Evolutionary conservation across 2,329 filamentous ascomycete genomes (phyloP).

Genomic region (Colletotrichum australisinense): DNA sequence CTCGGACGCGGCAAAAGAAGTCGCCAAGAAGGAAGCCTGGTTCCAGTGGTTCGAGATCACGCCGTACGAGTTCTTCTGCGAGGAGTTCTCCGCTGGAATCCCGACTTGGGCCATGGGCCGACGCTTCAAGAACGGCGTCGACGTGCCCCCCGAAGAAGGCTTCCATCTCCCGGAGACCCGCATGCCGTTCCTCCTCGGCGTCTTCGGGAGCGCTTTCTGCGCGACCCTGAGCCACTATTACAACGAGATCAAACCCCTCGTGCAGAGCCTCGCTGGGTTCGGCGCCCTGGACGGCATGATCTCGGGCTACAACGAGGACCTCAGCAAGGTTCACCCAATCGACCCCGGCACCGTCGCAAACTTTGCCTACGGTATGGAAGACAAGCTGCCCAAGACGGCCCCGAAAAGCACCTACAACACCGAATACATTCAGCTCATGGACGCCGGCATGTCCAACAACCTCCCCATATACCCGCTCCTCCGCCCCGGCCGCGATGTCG

Average conservation of each 20-base stretch:
- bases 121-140: slow-evolving; percentile 79
- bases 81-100: slow-evolving; percentile 91
- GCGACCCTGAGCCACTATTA: slow-evolving; percentile 97
- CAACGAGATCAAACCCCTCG: slow-evolving; percentile 86
- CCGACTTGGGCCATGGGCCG: slow-evolving; percentile 94
- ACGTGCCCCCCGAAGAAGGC: slow-evolving; percentile 72
- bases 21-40: slow-evolving; percentile 78
- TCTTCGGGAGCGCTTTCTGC: slow-evolving; percentile 98
- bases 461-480: slow-evolving; percentile 95
- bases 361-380: slow-evolving; percentile 84
- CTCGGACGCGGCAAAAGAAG: slow-evolving; percentile 62
- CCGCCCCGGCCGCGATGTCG: slow-evolving; percentile 86
- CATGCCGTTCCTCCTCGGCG: slow-evolving; percentile 85
- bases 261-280: slow-evolving; percentile 81
- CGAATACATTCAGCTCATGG: slow-evolving; percentile 87
- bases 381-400: slow-evolving; percentile 78
- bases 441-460: slow-evolving; percentile 99
- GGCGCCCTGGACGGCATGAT: slow-evolving; percentile 84
- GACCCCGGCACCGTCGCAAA: slow-evolving; percentile 93
- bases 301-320: slow-evolving; percentile 78
- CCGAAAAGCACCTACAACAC: slow-evolving; percentile 79
- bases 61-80: slow-evolving; percentile 94
- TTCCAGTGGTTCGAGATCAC: slow-evolving; percentile 99
- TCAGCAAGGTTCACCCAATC: slow-evolving; percentile 94
- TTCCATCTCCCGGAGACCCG: slow-evolving; percentile 85